Conservation (phyloP, 805 yeast species). For the Candida xiaguanensis region DNA sequence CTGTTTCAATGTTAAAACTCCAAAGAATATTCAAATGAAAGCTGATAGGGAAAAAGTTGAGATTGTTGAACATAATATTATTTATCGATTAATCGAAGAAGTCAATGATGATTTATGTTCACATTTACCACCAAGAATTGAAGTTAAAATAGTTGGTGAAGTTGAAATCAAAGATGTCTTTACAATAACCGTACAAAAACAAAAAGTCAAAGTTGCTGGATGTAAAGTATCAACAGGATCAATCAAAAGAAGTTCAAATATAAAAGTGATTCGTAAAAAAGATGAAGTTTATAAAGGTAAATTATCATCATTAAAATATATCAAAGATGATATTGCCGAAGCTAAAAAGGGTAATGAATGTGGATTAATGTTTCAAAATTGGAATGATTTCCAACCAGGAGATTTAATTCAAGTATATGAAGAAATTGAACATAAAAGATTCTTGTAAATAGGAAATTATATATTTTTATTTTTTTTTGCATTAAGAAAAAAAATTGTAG, state of each 20-base stretch:
- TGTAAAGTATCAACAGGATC: conserved; percentile 73
- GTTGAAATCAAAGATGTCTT: conserved; percentile 71
- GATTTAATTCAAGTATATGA: conserved; percentile 75
- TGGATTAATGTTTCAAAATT: conserved; percentile 70
- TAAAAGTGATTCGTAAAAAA: conserved; percentile 54
- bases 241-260: conserved; percentile 53
- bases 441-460: conserved; percentile 18
- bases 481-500: too few relatives aligned
- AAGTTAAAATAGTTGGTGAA: conserved; percentile 62
- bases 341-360: conserved; percentile 87
- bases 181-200: conserved; percentile 58
- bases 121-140: conserved; percentile 61
- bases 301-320: conserved; percentile 71
- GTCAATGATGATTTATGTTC: conserved; percentile 64
- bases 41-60: conserved; percentile 58
- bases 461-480: neutral
- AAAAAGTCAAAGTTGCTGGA: conserved; percentile 72
- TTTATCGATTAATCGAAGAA: conserved; percentile 83
- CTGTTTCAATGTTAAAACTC: conserved; percentile 71
- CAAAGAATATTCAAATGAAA: conserved; percentile 56
- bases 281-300: conserved; percentile 52
- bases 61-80: conserved; percentile 68
- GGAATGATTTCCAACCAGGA: conserved; percentile 69
- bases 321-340: conserved; percentile 73
- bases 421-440: conserved; percentile 45